Conservation (phyloP, 768 basidiomycete species). For the Pleurotus tuoliensis region DNA sequence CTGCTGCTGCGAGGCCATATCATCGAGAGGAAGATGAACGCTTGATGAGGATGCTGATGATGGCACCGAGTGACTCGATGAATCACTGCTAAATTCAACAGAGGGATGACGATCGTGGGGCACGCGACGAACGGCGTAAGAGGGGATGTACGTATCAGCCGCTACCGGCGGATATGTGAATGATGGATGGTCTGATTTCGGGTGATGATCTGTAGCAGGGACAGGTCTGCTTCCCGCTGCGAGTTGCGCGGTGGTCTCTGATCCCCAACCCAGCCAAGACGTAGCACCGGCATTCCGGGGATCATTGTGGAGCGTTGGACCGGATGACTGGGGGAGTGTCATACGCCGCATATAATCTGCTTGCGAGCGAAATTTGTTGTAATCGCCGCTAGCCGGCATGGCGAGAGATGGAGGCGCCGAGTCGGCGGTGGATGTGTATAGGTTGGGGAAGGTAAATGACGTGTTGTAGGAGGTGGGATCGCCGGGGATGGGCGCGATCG, state of each 20-base stretch:
- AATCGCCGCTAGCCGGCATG: slow-evolving; percentile 29
- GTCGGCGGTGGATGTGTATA: slow-evolving; percentile 15
- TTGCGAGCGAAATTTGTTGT: slow-evolving; percentile 44
- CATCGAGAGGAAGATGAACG: slow-evolving; percentile 42
- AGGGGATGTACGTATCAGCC: not conserved
- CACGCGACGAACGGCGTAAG: not conserved
- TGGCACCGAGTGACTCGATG: slow-evolving; percentile 39
- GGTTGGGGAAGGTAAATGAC: slow-evolving; percentile 16
- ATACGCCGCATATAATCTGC: slow-evolving; percentile 38
- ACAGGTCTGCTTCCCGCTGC: slow-evolving; percentile 2
- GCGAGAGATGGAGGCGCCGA: slow-evolving; percentile 8
- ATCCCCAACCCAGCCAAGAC: slow-evolving; percentile 15
- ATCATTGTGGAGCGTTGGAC: slow-evolving; percentile 10
- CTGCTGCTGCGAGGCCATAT: slow-evolving; percentile 9
- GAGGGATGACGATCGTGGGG: slow-evolving; percentile 26
- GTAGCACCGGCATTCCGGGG: slow-evolving; percentile 5
- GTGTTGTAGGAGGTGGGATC: slow-evolving; percentile 16
- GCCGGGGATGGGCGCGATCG: slow-evolving; percentile 24
- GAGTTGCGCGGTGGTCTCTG: slow-evolving; percentile 10
- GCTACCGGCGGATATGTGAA: slow-evolving; percentile 4
- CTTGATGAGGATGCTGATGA: slow-evolving; percentile 52
- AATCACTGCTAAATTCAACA: slow-evolving; percentile 39
- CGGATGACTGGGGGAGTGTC: not conserved
- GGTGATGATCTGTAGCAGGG: not conserved
- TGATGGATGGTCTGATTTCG: not conserved